These are phyloP conservation scores for Blepharisma stoltei DNA, from an alignment of 73 alveolate genomes.

Conservation along the genomic window DNA sequence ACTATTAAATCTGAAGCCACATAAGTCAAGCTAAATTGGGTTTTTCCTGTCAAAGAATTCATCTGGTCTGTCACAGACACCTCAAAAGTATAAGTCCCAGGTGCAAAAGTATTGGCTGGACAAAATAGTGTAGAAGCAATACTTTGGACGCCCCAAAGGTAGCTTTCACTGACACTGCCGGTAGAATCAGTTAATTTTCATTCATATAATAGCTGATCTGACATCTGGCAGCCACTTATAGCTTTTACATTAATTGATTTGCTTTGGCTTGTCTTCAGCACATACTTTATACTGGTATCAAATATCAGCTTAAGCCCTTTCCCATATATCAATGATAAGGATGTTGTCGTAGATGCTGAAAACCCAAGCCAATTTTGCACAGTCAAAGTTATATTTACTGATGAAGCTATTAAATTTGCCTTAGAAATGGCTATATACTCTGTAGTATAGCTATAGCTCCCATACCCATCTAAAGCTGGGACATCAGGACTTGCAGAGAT, in stretches of 20 bases:
- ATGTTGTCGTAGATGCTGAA: not conserved
- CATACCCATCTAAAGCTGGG: not conserved
- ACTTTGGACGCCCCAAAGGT: not conserved
- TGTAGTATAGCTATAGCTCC: not conserved
- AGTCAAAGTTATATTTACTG: not conserved
- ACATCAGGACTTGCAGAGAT: not conserved
- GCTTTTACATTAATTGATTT: slow-evolving; percentile 10
- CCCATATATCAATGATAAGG: not conserved
- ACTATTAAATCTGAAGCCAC: not conserved
- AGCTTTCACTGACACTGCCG: not conserved
- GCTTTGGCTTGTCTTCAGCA: not conserved
- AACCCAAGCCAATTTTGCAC: slow-evolving; percentile 8
- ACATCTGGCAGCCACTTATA: not conserved
- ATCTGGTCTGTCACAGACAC: not conserved
- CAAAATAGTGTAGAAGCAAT: not conserved
- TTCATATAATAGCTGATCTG: not conserved
- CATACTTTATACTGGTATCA: not conserved
- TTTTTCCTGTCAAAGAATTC: not conserved
- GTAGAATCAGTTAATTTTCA: not conserved
- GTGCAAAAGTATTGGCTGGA: slow-evolving; percentile 2
- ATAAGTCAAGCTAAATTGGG: not conserved
- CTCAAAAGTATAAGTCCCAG: slow-evolving; percentile 22
- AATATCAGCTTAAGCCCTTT: not conserved
- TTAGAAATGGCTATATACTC: not conserved
- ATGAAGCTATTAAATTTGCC: not conserved